Evolutionary conservation across 1,284 basidiomycete genomes (phyloP), one percentile per base, ranked within the genome.

Genomic region (Cryptococcus depauperatus): DNA sequence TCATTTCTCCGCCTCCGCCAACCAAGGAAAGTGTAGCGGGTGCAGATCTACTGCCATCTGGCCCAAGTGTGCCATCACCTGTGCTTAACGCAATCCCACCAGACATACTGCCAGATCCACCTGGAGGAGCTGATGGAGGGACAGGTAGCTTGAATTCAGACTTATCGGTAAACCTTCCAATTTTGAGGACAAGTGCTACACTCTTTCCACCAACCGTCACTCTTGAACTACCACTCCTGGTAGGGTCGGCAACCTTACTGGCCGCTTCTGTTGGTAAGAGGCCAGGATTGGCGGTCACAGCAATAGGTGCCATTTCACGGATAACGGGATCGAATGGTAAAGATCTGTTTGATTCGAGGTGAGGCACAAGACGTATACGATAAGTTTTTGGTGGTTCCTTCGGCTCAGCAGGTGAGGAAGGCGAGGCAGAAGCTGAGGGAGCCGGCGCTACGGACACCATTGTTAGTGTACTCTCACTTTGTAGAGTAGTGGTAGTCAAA

Each of bases 291-390:
- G 64, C 62, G 28, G 91, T 42, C 50, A 68, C 63, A 21, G 63
- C 58, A 51, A 68, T 64, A 21, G 63, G 61, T 10, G 55, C 51
- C 29, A 67, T 39, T 45, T 95, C 89, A 23, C 92, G 81, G 40
- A 80, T 77, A 74, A 96, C 89, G 43, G 92, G 85, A 41, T 96
- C 91, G 72, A 97, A 97, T 47, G 86, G 81, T 13, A 97, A 80
- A 0, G 88, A 87, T 41, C 90, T 81, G 14, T 85, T 81, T 11
- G 83, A 82, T 64, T 97, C 91, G 59, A 97, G 82, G 64, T 95
- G 87, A 4, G 92, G 93, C 2, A 96, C 92, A 45, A 97, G 82
- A 10, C 92, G 84, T 39, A 81, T 74, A 5, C 76, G 73, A 51
- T 76, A 73, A 21, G 66, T 70, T 33, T 55, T 47, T 19, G 8